Evolutionary conservation across 1,284 basidiomycete species (phyloP), one percentile per base, ranked within the genome.

Genomic region (Lignosus rhinocerotis): DNA sequence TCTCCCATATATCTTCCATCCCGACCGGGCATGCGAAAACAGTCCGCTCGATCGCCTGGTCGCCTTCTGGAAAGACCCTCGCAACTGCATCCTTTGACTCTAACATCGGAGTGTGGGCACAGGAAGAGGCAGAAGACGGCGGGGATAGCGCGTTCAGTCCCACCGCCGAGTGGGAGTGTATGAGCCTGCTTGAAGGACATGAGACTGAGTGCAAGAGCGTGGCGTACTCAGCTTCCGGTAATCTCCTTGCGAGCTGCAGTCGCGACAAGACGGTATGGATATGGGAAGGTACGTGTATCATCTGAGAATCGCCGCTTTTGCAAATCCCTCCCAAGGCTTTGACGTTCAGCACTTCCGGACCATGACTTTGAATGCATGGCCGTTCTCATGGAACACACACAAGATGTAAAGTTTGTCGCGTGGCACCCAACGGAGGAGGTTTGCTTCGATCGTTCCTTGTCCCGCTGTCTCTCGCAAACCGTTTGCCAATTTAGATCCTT

Each of bases 261-360:
- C 81, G 97, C 59, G 97, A 99, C 76, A 98, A 98, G 76, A 94
- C 92, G 14, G 96, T 99, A 0, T 99, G 97, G 97, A 85, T 99
- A 49, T 99, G 97, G 96, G 97, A 98, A 82, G 92, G 94, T 90
- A 71, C 70, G 79, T 71, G 12, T 34, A 17, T 21, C 3, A 25
- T 38, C 19, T 32, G n/a, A 30, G 16, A 11, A 9, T 17, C 17
- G 32, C 11, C 9, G 6, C 32, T n/a, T 48, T 6, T 34, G 17
- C 41, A 38, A 31, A 19, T 16, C 16, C 17, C n/a, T 39, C 11
- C 30, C n/a, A n/a, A n/a, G 16, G 30, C 47, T 53, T 16, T 19
- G 42, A 36, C 21, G 39, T 56, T 6, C 66, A 94, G 93, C 91
- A 1, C 88, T 93, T 66, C 93, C 93, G 8, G 93, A 97, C 66